These are phyloP conservation scores for Potentilla sterilis DNA, from an alignment of 306 rosid species.

Conservation along the genomic window DNA sequence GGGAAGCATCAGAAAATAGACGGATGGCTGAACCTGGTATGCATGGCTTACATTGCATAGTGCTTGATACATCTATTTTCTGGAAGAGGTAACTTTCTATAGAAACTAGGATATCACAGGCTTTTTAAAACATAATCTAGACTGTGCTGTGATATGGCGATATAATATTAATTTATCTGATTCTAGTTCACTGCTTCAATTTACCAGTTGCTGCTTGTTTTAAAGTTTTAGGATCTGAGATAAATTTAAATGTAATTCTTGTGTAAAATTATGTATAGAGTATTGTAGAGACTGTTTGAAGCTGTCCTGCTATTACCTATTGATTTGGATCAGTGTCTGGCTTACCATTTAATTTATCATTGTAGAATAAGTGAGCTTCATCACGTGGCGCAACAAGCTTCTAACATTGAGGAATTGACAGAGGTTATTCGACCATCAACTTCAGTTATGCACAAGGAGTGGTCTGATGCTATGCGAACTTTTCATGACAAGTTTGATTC, in stretches of 20 bases:
- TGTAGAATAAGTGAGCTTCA: conserved; percentile 88
- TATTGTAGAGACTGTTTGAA: not conserved
- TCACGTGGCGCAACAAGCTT: conserved; percentile 98
- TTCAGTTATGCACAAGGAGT: conserved; percentile 87
- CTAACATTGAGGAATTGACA: conserved; percentile 77
- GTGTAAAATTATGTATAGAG: conserved; percentile 7
- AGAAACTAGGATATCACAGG: conserved; percentile 22
- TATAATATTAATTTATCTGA: not conserved
- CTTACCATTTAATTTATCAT: conserved; percentile 21
- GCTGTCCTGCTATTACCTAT: not conserved
- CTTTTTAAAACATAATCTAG: not conserved
- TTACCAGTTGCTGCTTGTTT: not conserved
- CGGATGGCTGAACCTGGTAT: conserved; percentile 39
- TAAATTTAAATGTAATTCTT: conserved; percentile 24
- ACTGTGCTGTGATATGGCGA: conserved; percentile 1
- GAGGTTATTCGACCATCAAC: conserved; percentile 84
- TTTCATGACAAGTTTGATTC: conserved; percentile 85
- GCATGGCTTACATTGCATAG: conserved; percentile 79
- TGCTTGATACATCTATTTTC: conserved; percentile 78
- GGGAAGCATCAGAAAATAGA: conserved; percentile 32
- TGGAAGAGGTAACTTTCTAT: conserved; percentile 72
- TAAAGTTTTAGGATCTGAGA: not conserved
- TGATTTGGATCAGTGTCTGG: not conserved
- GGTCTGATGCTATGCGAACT: conserved; percentile 93
- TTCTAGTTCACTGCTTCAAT: conserved; percentile 20